Percentiles rank a stretch among this genome's conserved stretches.
phyloP scores from a whole-genome alignment of 495 filamentous ascomycete species.

The Penicillium taxi region DNA sequence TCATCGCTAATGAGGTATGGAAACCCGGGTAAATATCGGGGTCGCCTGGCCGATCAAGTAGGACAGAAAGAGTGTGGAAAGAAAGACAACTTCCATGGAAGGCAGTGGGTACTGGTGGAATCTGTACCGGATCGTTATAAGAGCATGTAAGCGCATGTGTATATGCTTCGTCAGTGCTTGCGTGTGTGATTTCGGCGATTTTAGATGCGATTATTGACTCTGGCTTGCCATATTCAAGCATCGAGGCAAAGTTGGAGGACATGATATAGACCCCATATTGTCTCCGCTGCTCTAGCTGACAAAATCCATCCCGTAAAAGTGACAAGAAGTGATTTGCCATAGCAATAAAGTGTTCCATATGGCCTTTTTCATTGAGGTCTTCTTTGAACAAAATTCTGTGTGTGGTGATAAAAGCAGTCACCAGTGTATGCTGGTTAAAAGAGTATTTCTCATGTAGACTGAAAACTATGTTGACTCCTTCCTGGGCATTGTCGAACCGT shows the following conservation, averaged over 20 bases:
- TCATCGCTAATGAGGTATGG: constrained; percentile 63
- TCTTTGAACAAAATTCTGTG: constrained; percentile 61
- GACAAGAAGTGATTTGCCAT: constrained; percentile 42
- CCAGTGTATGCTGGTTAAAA: constrained; percentile 24
- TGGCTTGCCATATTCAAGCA: constrained; percentile 55
- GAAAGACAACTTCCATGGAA: constrained; percentile 35
- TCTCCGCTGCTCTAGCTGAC: constrained; percentile 45
- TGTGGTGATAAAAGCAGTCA: constrained; percentile 51
- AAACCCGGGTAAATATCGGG: constrained; percentile 57
- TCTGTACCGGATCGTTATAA: neutral
- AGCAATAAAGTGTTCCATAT: constrained; percentile 38
- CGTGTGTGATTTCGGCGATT: constrained; percentile 29
- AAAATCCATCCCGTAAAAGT: constrained; percentile 52
- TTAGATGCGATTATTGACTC: constrained; percentile 36
- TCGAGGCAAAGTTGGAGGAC: constrained; percentile 44
- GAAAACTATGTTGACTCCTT: constrained; percentile 65
- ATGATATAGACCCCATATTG: constrained; percentile 52
- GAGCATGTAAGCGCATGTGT: constrained; percentile 18
- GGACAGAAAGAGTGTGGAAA: constrained; percentile 42
- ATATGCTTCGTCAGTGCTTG: constrained; percentile 22
- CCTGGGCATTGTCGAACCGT: constrained; percentile 54
- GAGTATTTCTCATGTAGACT: constrained; percentile 45
- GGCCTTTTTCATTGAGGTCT: no score
- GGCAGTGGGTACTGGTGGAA: constrained; percentile 14
- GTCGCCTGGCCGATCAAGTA: constrained; percentile 54